Conservation (phyloP, 495 filamentous ascomycete genomes). For the Margaritispora aquatica region DNA sequence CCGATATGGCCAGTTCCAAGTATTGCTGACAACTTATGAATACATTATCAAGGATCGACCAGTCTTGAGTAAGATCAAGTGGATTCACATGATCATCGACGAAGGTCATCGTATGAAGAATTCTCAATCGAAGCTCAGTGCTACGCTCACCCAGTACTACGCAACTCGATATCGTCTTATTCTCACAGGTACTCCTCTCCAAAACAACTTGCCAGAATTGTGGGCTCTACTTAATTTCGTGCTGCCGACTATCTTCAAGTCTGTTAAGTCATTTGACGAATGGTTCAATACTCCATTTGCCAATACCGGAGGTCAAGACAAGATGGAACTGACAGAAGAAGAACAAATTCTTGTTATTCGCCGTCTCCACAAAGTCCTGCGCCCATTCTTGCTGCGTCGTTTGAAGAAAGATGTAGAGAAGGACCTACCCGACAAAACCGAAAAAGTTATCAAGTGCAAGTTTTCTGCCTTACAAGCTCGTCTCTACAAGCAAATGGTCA, state of each 20-base stretch:
- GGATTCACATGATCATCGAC: slow-evolving; percentile 99
- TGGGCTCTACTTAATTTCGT: slow-evolving; percentile 99
- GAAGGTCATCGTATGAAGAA: slow-evolving; percentile 99
- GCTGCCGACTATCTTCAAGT: slow-evolving; percentile 97
- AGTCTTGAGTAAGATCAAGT: slow-evolving; percentile 92
- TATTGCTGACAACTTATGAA: slow-evolving; percentile 94
- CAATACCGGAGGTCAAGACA: slow-evolving; percentile 95
- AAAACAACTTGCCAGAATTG: slow-evolving; percentile 94
- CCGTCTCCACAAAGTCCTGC: slow-evolving; percentile 94
- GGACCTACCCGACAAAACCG: slow-evolving; percentile 95
- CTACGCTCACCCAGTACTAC: slow-evolving; percentile 92
- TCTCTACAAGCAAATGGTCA: slow-evolving; percentile 94
- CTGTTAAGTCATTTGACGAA: slow-evolving; percentile 97
- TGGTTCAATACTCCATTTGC: slow-evolving; percentile 99
- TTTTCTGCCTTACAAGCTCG: slow-evolving; percentile 91
- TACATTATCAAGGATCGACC: slow-evolving; percentile 99
- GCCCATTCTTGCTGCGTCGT: slow-evolving; percentile 95
- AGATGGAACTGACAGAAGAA: slow-evolving; percentile 99
- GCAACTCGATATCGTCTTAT: slow-evolving; percentile 91
- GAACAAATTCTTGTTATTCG: slow-evolving; percentile 97
- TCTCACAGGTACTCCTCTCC: slow-evolving; percentile 91
- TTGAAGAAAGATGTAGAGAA: slow-evolving; percentile 99
- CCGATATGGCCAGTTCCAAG: slow-evolving; percentile 91
- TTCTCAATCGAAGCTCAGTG: slow-evolving; percentile 90
- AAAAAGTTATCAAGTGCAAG: slow-evolving; percentile 98